Percentiles rank a stretch among this genome's conserved stretches.
These are phyloP conservation scores for Sugiyamaella japonica DNA, from an alignment of 1,139 yeast genomes.

Conservation along the genomic window DNA sequence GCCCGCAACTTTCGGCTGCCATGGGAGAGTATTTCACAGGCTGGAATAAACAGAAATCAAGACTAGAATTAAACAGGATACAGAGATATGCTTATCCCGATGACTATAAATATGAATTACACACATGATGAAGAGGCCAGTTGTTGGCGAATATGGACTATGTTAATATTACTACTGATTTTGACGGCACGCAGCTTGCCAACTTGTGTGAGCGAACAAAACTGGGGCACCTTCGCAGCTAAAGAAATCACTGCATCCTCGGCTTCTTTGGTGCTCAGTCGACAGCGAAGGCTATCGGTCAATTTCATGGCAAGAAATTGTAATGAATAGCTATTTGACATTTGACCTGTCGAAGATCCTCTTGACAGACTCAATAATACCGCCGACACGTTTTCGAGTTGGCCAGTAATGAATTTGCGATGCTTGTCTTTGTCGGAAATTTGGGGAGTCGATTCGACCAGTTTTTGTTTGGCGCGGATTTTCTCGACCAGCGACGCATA, in stretches of 20 bases:
- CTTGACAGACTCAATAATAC: constrained; percentile 26
- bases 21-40: constrained; percentile 11
- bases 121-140: constrained; percentile 11
- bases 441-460: constrained; percentile 20
- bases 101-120: background rate
- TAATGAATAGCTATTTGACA: constrained; percentile 22
- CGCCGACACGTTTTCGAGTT: constrained; percentile 30
- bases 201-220: constrained; percentile 23
- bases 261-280: constrained; percentile 26
- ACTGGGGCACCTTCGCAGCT: constrained; percentile 22
- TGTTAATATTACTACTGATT: constrained; percentile 12
- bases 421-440: constrained; percentile 22
- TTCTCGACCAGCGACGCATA: constrained; percentile 36
- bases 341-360: constrained; percentile 2
- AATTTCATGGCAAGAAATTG: constrained; percentile 25
- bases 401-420: constrained; percentile 31
- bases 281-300: constrained; percentile 24
- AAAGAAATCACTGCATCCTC: constrained; percentile 22
- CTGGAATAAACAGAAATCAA: background rate
- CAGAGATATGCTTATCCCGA: constrained; percentile 7
- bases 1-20: background rate
- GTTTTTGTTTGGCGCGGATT: constrained; percentile 38
- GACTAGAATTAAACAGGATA: background rate
- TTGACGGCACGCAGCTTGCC: constrained; percentile 27
- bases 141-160: constrained; percentile 12